phyloP scores from a whole-genome alignment of 1,284 basidiomycete species.

The Puccinia triticina region DNA sequence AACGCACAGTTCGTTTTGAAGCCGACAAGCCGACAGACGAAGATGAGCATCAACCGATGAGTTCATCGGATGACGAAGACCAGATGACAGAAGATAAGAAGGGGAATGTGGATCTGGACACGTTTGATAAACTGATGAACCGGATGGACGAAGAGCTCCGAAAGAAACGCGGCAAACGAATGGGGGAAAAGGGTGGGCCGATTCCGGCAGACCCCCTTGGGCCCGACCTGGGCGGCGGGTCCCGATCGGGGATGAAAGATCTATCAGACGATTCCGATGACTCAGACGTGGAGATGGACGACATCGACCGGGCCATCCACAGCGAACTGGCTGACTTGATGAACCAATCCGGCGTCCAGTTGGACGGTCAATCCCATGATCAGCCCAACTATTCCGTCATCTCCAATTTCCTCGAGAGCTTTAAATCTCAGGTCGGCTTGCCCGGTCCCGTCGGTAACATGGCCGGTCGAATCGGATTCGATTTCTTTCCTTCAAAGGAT shows the following conservation, averaged over 20 bases:
- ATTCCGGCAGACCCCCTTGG: neutral
- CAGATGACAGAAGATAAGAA: neutral
- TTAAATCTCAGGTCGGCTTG: slow-evolving; percentile 80
- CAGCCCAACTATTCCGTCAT: slow-evolving; percentile 82
- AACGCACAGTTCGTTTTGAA: slow-evolving; percentile 29
- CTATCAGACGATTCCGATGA: slow-evolving; percentile 58
- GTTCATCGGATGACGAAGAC: neutral
- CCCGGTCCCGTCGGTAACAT: slow-evolving; percentile 86
- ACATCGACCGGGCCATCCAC: slow-evolving; percentile 80
- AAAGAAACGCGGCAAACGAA: slow-evolving; percentile 57
- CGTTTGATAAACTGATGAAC: slow-evolving; percentile 90
- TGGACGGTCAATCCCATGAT: slow-evolving; percentile 61
- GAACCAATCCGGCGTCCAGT: slow-evolving; percentile 63
- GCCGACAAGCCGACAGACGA: neutral
- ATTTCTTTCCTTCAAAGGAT: slow-evolving; percentile 8
- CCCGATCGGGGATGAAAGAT: neutral
- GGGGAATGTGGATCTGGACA: slow-evolving; percentile 70
- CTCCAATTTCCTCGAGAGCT: slow-evolving; percentile 92
- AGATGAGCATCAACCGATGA: neutral
- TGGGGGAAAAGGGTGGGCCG: slow-evolving; percentile 37
- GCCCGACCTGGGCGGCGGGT: neutral
- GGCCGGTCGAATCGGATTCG: slow-evolving; percentile 72
- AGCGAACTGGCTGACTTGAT: slow-evolving; percentile 74
- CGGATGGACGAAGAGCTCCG: slow-evolving; percentile 84
- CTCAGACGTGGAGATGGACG: slow-evolving; percentile 66